phyloP scores from a whole-genome alignment of 192 early-diverging fungal genomes.

The Spizellomyces sp. region DNA sequence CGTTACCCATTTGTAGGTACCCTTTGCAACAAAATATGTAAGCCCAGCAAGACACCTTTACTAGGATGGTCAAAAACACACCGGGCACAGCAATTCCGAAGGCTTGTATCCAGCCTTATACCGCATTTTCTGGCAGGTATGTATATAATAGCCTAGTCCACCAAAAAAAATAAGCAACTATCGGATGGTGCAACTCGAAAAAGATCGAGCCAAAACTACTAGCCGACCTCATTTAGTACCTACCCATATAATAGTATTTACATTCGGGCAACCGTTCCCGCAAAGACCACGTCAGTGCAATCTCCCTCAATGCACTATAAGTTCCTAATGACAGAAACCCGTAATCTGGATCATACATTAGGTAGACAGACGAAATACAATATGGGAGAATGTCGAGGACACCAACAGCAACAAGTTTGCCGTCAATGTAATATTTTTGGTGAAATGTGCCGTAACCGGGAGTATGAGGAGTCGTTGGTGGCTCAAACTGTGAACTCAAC shows the following conservation, averaged over 20 bases:
- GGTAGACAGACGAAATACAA: slow-evolving; percentile 92
- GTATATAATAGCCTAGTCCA: slow-evolving; percentile 82
- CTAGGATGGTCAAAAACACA: slow-evolving; percentile 13
- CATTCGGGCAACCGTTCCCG: slow-evolving; percentile 49
- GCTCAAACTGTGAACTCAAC: neutral
- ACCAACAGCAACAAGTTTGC: slow-evolving; percentile 80
- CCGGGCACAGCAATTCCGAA: slow-evolving; percentile 77
- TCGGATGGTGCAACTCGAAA: neutral
- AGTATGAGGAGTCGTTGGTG: slow-evolving; percentile 14
- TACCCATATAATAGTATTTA: slow-evolving; percentile 92
- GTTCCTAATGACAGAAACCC: slow-evolving; percentile 77
- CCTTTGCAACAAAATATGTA: slow-evolving; percentile 15
- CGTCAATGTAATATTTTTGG: slow-evolving; percentile 88
- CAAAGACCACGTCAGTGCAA: slow-evolving; percentile 62
- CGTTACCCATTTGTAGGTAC: slow-evolving; percentile 45
- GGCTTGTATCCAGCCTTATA: slow-evolving; percentile 92
- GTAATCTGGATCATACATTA: slow-evolving; percentile 92
- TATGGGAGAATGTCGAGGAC: slow-evolving; percentile 89
- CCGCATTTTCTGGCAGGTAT: slow-evolving; percentile 88
- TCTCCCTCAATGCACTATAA: slow-evolving; percentile 84
- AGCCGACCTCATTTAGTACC: neutral
- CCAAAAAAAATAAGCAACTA: no score
- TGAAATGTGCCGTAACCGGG: slow-evolving; percentile 80
- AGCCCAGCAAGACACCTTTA: neutral
- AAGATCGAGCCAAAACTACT: slow-evolving; percentile 4